Conservation (phyloP, 257 asterid genomes). For the Solanum rostratum region DNA sequence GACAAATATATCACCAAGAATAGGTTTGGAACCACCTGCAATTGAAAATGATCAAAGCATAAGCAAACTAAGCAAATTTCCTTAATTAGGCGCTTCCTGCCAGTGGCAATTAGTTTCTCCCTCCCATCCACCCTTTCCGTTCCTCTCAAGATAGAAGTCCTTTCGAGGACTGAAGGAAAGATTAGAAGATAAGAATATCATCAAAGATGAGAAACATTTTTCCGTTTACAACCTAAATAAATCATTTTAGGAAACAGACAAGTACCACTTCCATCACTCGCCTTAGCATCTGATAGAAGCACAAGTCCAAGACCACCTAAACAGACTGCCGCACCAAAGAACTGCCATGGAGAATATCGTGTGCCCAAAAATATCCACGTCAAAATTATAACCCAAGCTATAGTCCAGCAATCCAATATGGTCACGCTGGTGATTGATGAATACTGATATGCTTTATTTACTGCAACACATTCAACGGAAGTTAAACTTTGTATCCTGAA, state of each 20-base stretch:
- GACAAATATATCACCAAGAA: slow-evolving; percentile 65
- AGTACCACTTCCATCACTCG: slow-evolving; percentile 38
- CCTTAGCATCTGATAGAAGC: slow-evolving; percentile 53
- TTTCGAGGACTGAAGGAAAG: neutral
- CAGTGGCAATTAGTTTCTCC: neutral
- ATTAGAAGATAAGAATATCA: neutral
- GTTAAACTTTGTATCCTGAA: neutral
- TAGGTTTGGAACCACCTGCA: slow-evolving; percentile 65
- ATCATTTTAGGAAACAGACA: neutral
- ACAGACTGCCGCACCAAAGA: slow-evolving; percentile 52
- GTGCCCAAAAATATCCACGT: slow-evolving; percentile 60
- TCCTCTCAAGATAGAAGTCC: neutral
- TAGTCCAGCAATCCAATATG: slow-evolving; percentile 60
- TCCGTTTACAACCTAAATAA: neutral
- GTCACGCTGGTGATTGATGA: slow-evolving; percentile 79
- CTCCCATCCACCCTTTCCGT: neutral
- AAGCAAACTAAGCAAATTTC: neutral
- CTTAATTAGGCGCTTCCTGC: neutral
- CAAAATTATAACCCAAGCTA: slow-evolving; percentile 60
- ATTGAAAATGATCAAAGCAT: neutral
- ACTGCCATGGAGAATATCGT: slow-evolving; percentile 44
- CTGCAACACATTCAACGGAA: slow-evolving; percentile 19
- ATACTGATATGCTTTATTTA: slow-evolving; percentile 61
- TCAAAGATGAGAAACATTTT: neutral
- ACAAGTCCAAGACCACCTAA: slow-evolving; percentile 51